Conservation (phyloP, 2,329 filamentous ascomycete genomes). For the Colletotrichum brevisporum region DNA sequence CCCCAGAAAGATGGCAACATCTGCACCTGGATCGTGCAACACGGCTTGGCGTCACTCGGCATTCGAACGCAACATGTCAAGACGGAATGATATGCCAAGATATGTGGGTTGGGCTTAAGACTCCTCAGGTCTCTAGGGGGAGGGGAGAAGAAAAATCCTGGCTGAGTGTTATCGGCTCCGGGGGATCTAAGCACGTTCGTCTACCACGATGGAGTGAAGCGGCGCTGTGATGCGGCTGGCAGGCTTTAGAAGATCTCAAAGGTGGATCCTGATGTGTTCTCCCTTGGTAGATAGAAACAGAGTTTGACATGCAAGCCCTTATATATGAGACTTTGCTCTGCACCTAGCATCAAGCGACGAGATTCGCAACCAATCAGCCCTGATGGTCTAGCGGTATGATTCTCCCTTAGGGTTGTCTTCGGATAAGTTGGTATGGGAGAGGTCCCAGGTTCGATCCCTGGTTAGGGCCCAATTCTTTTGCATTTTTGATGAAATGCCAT, state of each 20-base stretch:
- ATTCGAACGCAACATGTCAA: background rate
- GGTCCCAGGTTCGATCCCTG: slow-evolving; percentile 41
- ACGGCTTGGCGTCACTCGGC: background rate
- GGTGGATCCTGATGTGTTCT: too few species aligned
- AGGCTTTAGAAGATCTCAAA: too few species aligned
- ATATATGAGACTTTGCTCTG: background rate
- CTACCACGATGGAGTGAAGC: too few species aligned
- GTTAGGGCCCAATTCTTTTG: slow-evolving; percentile 34
- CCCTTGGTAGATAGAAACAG: too few species aligned
- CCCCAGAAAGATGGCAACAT: background rate
- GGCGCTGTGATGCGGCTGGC: too few species aligned
- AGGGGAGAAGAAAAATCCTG: too few species aligned
- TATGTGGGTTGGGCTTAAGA: too few species aligned
- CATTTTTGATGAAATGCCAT: background rate
- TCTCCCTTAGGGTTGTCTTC: slow-evolving; percentile 37
- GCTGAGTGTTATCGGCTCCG: too few species aligned
- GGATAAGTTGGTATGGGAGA: background rate
- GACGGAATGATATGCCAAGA: background rate
- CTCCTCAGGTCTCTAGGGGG: too few species aligned
- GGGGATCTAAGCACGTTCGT: too few species aligned
- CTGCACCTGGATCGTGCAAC: slow-evolving; percentile 1
- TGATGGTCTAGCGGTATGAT: slow-evolving; percentile 42
- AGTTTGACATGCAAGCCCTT: background rate
- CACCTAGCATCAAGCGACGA: background rate
- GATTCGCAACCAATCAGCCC: slow-evolving; percentile 12